A percentile compares a stretch with the other conserved stretches of the same genome.
phyloP scores from a whole-genome alignment of 2,329 filamentous ascomycete species.

The Aspergillus pseudoviridinutans region DNA sequence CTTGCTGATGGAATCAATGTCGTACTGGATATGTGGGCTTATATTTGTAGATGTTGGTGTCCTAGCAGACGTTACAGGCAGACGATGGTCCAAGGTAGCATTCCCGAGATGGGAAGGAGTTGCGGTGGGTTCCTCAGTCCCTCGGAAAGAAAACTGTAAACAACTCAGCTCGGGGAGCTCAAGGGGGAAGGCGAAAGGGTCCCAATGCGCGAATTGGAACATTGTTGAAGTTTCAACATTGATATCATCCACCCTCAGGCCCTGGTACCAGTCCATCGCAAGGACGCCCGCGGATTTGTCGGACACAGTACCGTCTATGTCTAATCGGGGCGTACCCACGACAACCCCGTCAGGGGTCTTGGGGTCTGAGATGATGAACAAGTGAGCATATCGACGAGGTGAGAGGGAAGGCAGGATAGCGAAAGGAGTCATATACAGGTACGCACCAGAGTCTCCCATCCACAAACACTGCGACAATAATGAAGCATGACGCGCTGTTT shows the following conservation, averaged over 20 bases:
- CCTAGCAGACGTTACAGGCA: too few relatives aligned
- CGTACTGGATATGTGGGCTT: too few relatives aligned
- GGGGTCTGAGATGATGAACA: conserved; percentile 7
- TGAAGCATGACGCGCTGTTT: conserved; percentile 14
- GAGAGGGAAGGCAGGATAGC: too few relatives aligned
- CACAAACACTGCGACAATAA: conserved; percentile 8
- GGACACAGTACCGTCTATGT: background rate
- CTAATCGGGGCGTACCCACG: conserved; percentile 9
- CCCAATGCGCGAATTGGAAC: background rate
- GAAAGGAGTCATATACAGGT: background rate
- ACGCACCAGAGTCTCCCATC: conserved; percentile 7
- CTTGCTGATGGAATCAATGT: too few relatives aligned
- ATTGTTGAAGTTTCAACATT: background rate
- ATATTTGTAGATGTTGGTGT: too few relatives aligned
- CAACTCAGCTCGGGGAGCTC: background rate
- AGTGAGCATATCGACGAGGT: background rate
- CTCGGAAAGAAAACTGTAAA: too few relatives aligned
- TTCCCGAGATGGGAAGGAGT: too few relatives aligned
- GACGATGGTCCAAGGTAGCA: too few relatives aligned
- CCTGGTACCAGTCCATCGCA: background rate
- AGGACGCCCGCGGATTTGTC: background rate
- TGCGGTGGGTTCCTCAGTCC: too few relatives aligned
- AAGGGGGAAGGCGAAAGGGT: background rate
- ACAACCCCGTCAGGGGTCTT: conserved; percentile 13
- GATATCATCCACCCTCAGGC: background rate